phyloP scores from a whole-genome alignment of 2,329 filamentous ascomycete genomes.

The Orbilia javanica region DNA sequence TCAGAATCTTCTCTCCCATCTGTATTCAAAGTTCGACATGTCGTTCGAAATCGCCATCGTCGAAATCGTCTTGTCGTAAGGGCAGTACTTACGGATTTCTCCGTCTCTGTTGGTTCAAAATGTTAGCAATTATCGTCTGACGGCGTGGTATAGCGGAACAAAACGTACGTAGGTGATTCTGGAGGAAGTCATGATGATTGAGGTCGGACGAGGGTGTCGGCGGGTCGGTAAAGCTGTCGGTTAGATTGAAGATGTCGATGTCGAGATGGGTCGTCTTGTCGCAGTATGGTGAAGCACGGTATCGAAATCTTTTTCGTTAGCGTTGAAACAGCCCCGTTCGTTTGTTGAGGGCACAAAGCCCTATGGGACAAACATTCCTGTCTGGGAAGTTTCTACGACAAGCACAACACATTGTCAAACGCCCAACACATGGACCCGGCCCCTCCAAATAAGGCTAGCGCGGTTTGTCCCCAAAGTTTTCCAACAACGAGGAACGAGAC shows the following conservation, averaged over 20 bases:
- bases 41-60: constrained; percentile 15
- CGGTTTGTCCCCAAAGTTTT: constrained; percentile 49
- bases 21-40: constrained; percentile 6
- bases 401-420: constrained; percentile 18
- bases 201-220: constrained; percentile 60
- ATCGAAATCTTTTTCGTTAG: constrained; percentile 58
- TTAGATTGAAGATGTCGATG: constrained; percentile 49
- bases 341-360: constrained; percentile 42
- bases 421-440: neutral
- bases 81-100: constrained; percentile 68
- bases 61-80: constrained; percentile 21
- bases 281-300: constrained; percentile 21
- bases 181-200: constrained; percentile 69
- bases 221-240: constrained; percentile 35
- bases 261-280: constrained; percentile 56
- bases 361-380: constrained; percentile 51
- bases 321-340: constrained; percentile 30
- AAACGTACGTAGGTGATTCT: constrained; percentile 72
- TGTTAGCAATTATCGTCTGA: constrained; percentile 63
- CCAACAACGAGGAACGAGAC: constrained; percentile 18
- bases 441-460: constrained; percentile 12
- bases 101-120: constrained; percentile 67
- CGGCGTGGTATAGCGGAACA: neutral
- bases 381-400: neutral
- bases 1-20: constrained; percentile 56